Evolutionary conservation across 148 eudicot genomes (phyloP).

Genomic region (Vaccinium macrocarpon): DNA sequence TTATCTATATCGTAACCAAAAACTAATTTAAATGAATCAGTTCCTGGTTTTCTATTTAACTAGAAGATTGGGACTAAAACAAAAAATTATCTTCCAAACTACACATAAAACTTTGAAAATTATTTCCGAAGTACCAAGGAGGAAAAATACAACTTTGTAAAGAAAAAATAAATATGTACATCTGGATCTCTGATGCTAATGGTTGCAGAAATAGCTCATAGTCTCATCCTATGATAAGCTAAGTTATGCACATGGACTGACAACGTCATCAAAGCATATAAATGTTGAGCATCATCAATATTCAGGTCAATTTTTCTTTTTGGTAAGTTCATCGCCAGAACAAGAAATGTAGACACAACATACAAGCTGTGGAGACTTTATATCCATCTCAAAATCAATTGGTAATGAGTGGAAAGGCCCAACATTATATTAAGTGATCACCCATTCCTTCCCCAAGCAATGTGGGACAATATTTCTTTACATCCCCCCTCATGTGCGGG

Average conservation of each 20-base stretch:
- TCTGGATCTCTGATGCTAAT: conserved; percentile 6
- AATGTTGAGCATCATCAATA: not conserved
- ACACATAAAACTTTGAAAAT: not conserved
- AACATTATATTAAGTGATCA: no score
- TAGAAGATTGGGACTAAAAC: not conserved
- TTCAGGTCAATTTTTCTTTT: not conserved
- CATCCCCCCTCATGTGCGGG: no score
- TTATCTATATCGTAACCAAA: not conserved
- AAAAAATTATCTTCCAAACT: not conserved
- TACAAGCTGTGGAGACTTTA: no score
- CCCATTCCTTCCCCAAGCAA: no score
- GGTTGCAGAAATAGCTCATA: not conserved
- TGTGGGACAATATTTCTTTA: no score
- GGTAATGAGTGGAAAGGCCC: no score
- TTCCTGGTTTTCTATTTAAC: not conserved
- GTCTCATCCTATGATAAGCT: not conserved
- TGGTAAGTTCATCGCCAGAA: not conserved
- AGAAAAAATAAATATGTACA: not conserved
- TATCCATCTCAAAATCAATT: no score
- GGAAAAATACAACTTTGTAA: no score
- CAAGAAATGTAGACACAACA: no score
- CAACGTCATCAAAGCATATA: not conserved
- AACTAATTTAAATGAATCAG: not conserved
- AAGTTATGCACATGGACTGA: not conserved
- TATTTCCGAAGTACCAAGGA: no score